Evolutionary conservation across 2,329 filamentous ascomycete species (phyloP).

Genomic region (Alternaria solani): DNA sequence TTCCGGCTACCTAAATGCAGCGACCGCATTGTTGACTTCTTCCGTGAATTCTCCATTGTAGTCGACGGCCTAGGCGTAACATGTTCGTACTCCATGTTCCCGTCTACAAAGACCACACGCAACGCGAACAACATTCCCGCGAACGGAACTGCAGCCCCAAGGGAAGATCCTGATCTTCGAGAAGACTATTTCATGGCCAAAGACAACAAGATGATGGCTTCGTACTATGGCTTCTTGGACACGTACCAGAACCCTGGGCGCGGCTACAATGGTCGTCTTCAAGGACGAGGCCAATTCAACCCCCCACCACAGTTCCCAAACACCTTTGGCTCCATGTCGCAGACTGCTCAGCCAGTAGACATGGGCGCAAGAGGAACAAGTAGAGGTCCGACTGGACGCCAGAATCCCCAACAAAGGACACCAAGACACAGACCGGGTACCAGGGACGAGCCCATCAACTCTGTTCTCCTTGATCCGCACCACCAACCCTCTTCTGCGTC

Average conservation of each 20-base stretch:
- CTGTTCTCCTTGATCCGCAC: slow-evolving; percentile 76
- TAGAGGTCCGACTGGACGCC: slow-evolving; percentile 35
- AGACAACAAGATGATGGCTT: slow-evolving; percentile 98
- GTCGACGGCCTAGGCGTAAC: slow-evolving; percentile 96
- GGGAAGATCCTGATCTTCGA: slow-evolving; percentile 68
- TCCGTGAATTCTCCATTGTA: slow-evolving; percentile 95
- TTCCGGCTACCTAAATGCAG: slow-evolving; percentile 86
- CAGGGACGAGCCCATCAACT: slow-evolving; percentile 70
- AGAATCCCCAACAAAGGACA: slow-evolving; percentile 37
- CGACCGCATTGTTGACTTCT: slow-evolving; percentile 95
- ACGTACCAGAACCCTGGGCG: slow-evolving; percentile 69
- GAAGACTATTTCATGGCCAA: slow-evolving; percentile 95
- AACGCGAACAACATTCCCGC: slow-evolving; percentile 56
- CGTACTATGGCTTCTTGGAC: slow-evolving; percentile 92
- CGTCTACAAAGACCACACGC: slow-evolving; percentile 84
- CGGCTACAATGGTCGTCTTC: slow-evolving; percentile 19
- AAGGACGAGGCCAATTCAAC: slow-evolving; percentile 64
- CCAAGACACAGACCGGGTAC: slow-evolving; percentile 29
- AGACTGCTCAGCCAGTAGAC: slow-evolving; percentile 63
- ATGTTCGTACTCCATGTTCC: slow-evolving; percentile 96
- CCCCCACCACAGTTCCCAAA: slow-evolving; percentile 79
- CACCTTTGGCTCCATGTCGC: slow-evolving; percentile 58
- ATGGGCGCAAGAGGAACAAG: slow-evolving; percentile 34
- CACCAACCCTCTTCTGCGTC: slow-evolving; percentile 70
- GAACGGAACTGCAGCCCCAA: slow-evolving; percentile 47